Evolutionary conservation across 805 yeast species (phyloP), one percentile per base, ranked within the genome.

Genomic region (Ogataea kodamae): DNA sequence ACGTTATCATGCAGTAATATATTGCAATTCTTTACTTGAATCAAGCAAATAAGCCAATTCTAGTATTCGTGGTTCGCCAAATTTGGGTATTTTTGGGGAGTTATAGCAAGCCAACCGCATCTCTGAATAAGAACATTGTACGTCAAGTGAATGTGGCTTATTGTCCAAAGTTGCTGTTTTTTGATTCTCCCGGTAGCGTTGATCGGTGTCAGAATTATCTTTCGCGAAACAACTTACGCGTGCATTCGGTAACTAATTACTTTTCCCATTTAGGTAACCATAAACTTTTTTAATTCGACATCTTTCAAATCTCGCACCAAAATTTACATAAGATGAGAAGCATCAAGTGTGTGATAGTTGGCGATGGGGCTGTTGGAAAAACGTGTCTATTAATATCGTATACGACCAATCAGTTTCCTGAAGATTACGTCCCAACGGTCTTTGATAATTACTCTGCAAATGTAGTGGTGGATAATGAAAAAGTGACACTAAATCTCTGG

Each of bases 311-410:
- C 21, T 16, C 5, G 16, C 6, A 10, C 26, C 9, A 9, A 22
- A 15, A 12, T 6, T 9, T n/a, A 8, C 6, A 10, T 12, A 30
- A 3, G 13, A 45, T 45, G 50, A 43, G 48, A 39, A 46, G 50
- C 43, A 81, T 88, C 52, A 88, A 88, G 59, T 86, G 95, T 51
- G 96, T 88, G 24, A 94, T 88, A 33, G 89, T 88, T 24, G 96
- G 96, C 46, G 96, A 88, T 55, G 96, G 90, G 62, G 95, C 95
- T 35, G 96, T 88, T 27, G 97, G 97, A 62, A 88, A 87, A 57
- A 88, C 96, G 3, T 87, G 95, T 55, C 68, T 87, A 38, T 72
- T 88, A 42, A 87, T 88, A 44, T 78, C 90, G 15, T 88, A 88
- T 63, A 88, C 96, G 18, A 85, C 95, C 33, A 88, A 87, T 57